Conservation (phyloP, 192 early-diverging fungal genomes). For the Backusella luteola region DNA sequence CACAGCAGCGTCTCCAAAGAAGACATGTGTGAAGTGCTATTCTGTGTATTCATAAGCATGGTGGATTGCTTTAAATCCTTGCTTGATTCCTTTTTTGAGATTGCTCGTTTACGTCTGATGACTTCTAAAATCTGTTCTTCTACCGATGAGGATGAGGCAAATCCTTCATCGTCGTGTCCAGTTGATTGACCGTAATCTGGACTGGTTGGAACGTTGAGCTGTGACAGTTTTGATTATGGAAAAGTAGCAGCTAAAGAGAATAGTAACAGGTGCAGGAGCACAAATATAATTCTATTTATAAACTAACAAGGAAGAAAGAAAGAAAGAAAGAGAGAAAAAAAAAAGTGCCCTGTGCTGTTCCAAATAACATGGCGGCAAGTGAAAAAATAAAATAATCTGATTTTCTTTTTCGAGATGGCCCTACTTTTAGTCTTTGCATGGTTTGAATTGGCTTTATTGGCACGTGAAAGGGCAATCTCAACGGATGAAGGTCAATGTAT, state of each 20-base stretch:
- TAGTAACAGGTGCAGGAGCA: too few species aligned
- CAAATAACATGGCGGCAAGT: background rate
- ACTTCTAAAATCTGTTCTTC: constrained; percentile 27
- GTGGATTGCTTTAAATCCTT: constrained; percentile 9
- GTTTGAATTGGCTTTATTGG: background rate
- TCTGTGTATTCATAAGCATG: background rate
- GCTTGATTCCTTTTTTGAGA: background rate
- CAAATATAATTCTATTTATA: background rate
- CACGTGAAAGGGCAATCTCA: background rate
- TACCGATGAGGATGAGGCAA: constrained; percentile 35
- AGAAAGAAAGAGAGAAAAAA: background rate
- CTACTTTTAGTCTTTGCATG: background rate
- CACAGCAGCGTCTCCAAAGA: constrained; percentile 4
- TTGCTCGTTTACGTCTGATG: constrained; percentile 9
- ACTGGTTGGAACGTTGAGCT: background rate
- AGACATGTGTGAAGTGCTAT: background rate
- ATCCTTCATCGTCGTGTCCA: constrained; percentile 27
- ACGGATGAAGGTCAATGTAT: background rate
- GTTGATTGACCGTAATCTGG: background rate
- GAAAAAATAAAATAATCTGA: background rate
- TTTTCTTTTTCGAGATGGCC: background rate
- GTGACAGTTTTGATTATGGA: background rate
- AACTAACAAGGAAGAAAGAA: background rate
- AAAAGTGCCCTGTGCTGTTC: background rate
- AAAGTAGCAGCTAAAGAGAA: background rate